Percentiles rank a stretch among this genome's conserved stretches.
Conservation (phyloP, 2,329 filamentous ascomycete genomes). For the Nemania diffusa region DNA sequence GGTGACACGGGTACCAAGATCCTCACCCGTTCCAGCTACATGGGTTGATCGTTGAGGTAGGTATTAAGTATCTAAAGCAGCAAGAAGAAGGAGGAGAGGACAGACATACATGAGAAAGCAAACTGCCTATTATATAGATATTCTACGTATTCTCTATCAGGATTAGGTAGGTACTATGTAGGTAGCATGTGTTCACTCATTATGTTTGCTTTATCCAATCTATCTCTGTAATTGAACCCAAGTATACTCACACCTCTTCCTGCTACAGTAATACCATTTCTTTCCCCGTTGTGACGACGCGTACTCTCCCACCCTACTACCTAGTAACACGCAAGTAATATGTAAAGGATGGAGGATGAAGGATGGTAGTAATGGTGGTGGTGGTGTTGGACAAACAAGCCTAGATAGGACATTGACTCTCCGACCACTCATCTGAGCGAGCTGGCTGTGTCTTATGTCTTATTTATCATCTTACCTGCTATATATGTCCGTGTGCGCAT, state of each 20-base stretch:
- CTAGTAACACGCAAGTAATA: slow-evolving; percentile 4
- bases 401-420: slow-evolving; percentile 9
- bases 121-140: no score
- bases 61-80: background rate
- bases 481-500: slow-evolving; percentile 11
- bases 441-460: slow-evolving; percentile 1
- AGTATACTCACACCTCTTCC: background rate
- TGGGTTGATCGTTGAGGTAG: background rate
- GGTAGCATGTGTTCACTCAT: background rate
- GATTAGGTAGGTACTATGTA: no score
- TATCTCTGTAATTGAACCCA: background rate
- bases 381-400: slow-evolving; percentile 17
- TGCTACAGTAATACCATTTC: background rate
- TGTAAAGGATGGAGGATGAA: slow-evolving; percentile 5
- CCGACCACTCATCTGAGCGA: slow-evolving; percentile 8
- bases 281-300: slow-evolving; percentile 3
- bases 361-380: background rate
- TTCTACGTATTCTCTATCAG: no score
- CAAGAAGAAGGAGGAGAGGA: background rate
- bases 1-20: slow-evolving; percentile 11
- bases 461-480: background rate
- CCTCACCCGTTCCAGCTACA: background rate
- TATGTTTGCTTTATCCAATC: background rate
- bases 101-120: no score
- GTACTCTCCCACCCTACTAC: slow-evolving; percentile 1